Conservation (phyloP, 306 rosid genomes). For the Pueraria montana region DNA sequence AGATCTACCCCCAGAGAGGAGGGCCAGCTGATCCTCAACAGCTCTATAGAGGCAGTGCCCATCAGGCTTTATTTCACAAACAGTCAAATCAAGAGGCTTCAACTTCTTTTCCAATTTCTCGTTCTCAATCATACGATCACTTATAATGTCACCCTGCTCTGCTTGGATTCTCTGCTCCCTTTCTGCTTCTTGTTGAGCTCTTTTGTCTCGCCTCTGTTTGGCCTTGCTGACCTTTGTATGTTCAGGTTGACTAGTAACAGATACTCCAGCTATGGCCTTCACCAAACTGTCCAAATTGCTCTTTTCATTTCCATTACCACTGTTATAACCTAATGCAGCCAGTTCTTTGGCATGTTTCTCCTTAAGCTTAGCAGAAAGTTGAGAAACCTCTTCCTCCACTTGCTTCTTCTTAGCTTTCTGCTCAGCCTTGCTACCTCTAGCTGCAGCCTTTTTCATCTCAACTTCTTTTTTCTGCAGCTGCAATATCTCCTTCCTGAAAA, state of each 20-base stretch:
- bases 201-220: constrained; percentile 73
- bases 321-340: constrained; percentile 74
- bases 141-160: constrained; percentile 77
- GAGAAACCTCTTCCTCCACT: constrained; percentile 93
- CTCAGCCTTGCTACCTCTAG: constrained; percentile 96
- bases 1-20: constrained; percentile 66
- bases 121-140: constrained; percentile 80
- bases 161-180: constrained; percentile 91
- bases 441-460: constrained; percentile 85
- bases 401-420: constrained; percentile 93
- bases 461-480: constrained; percentile 83
- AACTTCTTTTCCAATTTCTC: constrained; percentile 83
- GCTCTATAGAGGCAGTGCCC: constrained; percentile 98
- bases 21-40: constrained; percentile 78
- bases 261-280: constrained; percentile 90
- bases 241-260: constrained; percentile 72
- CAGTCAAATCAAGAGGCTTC: constrained; percentile 80
- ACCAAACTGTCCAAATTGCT: constrained; percentile 75
- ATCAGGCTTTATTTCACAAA: constrained; percentile 88
- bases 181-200: constrained; percentile 87
- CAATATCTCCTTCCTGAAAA: constrained; percentile 83
- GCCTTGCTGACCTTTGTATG: constrained; percentile 74
- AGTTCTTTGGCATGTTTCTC: constrained; percentile 78
- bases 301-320: constrained; percentile 63
- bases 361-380: constrained; percentile 76